Percentiles rank a stretch among this genome's conserved stretches.
Conservation (phyloP, 2,329 filamentous ascomycete genomes). For the Claviceps sorghi region DNA sequence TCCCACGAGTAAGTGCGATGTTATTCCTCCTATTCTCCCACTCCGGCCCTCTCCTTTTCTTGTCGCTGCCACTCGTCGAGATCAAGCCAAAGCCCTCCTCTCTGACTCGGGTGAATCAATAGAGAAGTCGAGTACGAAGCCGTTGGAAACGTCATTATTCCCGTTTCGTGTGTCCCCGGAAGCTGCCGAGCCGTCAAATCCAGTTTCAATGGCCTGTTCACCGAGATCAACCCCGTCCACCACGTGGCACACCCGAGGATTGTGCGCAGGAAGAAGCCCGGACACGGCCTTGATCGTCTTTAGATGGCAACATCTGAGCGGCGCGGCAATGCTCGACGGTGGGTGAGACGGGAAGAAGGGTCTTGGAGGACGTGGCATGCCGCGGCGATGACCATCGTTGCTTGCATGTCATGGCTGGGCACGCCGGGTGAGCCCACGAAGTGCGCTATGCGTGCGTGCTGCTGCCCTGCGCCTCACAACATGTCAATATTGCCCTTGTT, state of each 20-base stretch:
- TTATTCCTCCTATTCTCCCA: not conserved
- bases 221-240: slow-evolving; percentile 1
- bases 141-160: slow-evolving; percentile 14
- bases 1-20: slow-evolving; percentile 19
- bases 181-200: not conserved
- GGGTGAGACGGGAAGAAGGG: no score
- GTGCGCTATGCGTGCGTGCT: no score
- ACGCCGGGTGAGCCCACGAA: no score
- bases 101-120: not conserved
- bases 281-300: slow-evolving; percentile 4
- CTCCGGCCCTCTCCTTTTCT: not conserved
- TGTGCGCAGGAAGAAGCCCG: not conserved
- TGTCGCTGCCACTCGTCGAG: not conserved
- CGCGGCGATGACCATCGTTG: no score
- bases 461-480: no score
- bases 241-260: not conserved
- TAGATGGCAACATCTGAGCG: not conserved
- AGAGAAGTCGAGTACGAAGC: slow-evolving; percentile 14
- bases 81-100: not conserved
- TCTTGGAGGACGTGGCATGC: no score
- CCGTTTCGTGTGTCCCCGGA: slow-evolving; percentile 5
- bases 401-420: no score
- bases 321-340: not conserved
- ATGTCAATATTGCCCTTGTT: no score
- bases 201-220: slow-evolving; percentile 1